phyloP scores from a whole-genome alignment of 208 protist genomes.

The Crithidia expoeki region DNA sequence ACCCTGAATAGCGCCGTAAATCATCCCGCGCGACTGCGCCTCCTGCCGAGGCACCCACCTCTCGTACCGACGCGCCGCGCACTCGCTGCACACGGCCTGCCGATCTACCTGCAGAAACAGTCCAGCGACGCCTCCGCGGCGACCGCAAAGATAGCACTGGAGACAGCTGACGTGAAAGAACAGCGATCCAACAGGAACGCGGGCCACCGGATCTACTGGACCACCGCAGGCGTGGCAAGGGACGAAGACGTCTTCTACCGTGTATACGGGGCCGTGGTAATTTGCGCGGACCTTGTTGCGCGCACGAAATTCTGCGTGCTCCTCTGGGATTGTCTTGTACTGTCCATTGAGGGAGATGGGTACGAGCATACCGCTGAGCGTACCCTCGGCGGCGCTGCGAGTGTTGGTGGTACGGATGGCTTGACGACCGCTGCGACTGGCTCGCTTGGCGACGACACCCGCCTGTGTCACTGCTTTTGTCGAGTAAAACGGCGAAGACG shows the following conservation, averaged over 20 bases:
- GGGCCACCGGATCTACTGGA: conserved; percentile 76
- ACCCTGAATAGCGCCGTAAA: conserved; percentile 44
- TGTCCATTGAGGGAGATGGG: conserved; percentile 43
- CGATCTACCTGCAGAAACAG: conserved; percentile 54
- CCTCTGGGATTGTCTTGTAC: conserved; percentile 59
- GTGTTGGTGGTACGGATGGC: not conserved
- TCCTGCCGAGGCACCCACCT: conserved; percentile 47
- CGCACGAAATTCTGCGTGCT: conserved; percentile 54
- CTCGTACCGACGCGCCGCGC: conserved; percentile 42
- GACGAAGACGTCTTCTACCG: conserved; percentile 75
- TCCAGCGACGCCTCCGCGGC: conserved; percentile 41
- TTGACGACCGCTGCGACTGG: conserved; percentile 11
- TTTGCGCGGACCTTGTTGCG: conserved; percentile 47
- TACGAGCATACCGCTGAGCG: conserved; percentile 17
- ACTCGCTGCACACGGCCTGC: conserved; percentile 42
- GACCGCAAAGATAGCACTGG: conserved; percentile 65
- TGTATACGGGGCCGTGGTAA: conserved; percentile 73
- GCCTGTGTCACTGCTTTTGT: not conserved
- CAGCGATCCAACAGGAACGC: conserved; percentile 70
- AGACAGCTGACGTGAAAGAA: conserved; percentile 82
- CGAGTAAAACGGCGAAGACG: no score
- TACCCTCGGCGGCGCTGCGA: not conserved
- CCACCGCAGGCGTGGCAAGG: conserved; percentile 62
- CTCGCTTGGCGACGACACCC: conserved; percentile 7
- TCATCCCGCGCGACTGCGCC: conserved; percentile 40